Conservation (phyloP, 2,329 filamentous ascomycete genomes). For the Fusarium caatingaense region DNA sequence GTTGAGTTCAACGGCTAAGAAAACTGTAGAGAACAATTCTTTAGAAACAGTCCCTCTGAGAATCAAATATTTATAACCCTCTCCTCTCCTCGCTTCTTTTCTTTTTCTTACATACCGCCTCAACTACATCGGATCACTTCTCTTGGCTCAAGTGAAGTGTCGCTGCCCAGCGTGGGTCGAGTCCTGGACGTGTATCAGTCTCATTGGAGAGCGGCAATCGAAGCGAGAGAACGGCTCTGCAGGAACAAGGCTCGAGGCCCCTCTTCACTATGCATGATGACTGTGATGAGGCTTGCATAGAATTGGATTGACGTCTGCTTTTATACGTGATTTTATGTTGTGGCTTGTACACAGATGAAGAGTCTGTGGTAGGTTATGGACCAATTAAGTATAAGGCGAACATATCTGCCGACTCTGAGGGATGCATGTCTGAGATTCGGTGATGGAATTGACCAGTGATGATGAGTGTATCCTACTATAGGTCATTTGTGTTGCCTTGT, state of each 20-base stretch:
- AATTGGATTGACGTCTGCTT: neutral
- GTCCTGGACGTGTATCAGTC: slow-evolving; percentile 45
- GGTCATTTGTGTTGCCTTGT: neutral
- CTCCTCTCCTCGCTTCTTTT: neutral
- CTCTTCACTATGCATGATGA: slow-evolving; percentile 12
- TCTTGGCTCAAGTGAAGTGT: slow-evolving; percentile 37
- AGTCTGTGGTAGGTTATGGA: slow-evolving; percentile 12
- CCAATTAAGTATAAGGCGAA: slow-evolving; percentile 22
- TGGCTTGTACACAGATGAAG: slow-evolving; percentile 1
- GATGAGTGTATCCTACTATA: neutral
- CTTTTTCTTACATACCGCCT: slow-evolving; percentile 30
- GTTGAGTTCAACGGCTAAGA: slow-evolving; percentile 1
- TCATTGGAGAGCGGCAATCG: slow-evolving; percentile 42
- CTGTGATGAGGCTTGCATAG: slow-evolving; percentile 33
- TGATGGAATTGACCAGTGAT: neutral
- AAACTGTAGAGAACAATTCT: neutral
- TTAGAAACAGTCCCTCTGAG: neutral
- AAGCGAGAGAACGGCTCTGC: slow-evolving; percentile 20
- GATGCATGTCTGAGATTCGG: neutral
- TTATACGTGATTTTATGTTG: slow-evolving; percentile 13
- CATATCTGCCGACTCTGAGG: neutral
- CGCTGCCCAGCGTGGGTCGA: slow-evolving; percentile 46
- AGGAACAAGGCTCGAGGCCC: slow-evolving; percentile 21
- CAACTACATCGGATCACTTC: slow-evolving; percentile 2
- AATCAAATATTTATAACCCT: slow-evolving; percentile 6